These are phyloP conservation scores for Cladosporium halotolerans DNA, from an alignment of 2,329 filamentous ascomycete genomes.

Conservation along the genomic window DNA sequence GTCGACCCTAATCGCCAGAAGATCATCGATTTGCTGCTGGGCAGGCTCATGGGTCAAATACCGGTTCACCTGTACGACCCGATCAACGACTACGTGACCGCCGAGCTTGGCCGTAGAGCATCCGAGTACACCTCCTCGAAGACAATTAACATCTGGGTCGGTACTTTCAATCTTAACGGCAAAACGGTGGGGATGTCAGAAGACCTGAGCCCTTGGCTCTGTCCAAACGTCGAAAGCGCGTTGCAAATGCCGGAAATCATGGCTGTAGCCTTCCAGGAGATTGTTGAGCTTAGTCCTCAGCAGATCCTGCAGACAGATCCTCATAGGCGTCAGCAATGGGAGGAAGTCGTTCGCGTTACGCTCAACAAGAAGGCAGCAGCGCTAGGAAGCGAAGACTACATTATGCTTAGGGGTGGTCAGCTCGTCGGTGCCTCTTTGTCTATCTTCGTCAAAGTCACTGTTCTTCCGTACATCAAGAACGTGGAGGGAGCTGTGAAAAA, in stretches of 20 bases:
- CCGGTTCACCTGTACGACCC: constrained; percentile 87
- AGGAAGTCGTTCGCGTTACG: constrained; percentile 68
- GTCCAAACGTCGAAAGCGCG: constrained; percentile 54
- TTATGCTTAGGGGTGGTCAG: constrained; percentile 84
- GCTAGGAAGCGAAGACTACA: constrained; percentile 69
- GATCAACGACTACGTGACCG: constrained; percentile 81
- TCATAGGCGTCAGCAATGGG: constrained; percentile 76
- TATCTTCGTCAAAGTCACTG: constrained; percentile 78
- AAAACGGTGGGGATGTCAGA: constrained; percentile 69
- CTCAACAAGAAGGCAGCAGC: constrained; percentile 65
- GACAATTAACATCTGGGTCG: constrained; percentile 72
- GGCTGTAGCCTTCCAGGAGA: constrained; percentile 92
- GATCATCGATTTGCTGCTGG: constrained; percentile 92
- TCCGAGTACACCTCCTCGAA: constrained; percentile 70
- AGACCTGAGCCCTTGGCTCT: constrained; percentile 82
- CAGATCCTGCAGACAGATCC: constrained; percentile 99
- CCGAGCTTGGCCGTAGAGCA: constrained; percentile 61
- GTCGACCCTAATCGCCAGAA: constrained; percentile 87
- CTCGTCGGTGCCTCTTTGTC: constrained; percentile 89
- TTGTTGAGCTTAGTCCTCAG: constrained; percentile 94
- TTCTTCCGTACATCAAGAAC: constrained; percentile 80
- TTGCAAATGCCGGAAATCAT: constrained; percentile 72
- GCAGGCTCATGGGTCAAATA: constrained; percentile 73
- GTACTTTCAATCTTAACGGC: constrained; percentile 94
- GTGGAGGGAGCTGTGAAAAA: constrained; percentile 96